Base-by-base conservation (phyloP, 768 basidiomycete genomes). In the Rhodotorula kratochvilovae region DNA sequence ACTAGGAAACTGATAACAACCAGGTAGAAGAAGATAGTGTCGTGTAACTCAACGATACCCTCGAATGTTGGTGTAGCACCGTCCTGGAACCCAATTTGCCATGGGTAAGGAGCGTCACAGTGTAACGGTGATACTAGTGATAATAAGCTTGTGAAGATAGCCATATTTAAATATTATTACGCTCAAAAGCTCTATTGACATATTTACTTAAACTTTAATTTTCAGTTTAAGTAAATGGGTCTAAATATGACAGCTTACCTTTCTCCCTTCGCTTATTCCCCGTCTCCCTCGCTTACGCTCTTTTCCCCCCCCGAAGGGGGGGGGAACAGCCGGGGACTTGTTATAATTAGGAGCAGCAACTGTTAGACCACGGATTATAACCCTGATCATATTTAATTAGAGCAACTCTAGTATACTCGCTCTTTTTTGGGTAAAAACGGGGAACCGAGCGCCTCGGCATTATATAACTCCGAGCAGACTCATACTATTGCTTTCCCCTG, bases 41-140 rank as follows among this genome's bases (percentile, higher is more conserved):
- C 57, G 63, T 73, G 71, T 63, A 73, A 69, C 55, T 51, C 63
- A 56, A 69, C 68, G 48, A 73, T 73, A 50, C 67, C 71, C 59
- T 73, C 71, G 61, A 73, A 73, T 48, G 61, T 66, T 68, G 71
- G 71, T 46, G 61, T 69, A 63, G 66, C 66, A 55, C 66, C 71
- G 60, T 73, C 71, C 64, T 73, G 71, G 66, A 73, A 73, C 19
- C 71, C 71, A 43, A 70, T 65, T 70, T 70, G 68, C 48, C 68
- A 73, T 39, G 71, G 71, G 46, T 64, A 68, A 63, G 72, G 56
- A 43, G 53, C 68, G 46, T 73, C 72, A 58, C 50, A 67, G 53
- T 63, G 57, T 21, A 63, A 35, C 53, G 62, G 62, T 63, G 50
- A 48, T 48, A 61, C 51, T 59, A 64, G 46, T 66, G 56, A 58